These are phyloP conservation scores for Chamaecyparis obtusa DNA, from an alignment of 75 land plant genomes.

Conservation along the genomic window DNA sequence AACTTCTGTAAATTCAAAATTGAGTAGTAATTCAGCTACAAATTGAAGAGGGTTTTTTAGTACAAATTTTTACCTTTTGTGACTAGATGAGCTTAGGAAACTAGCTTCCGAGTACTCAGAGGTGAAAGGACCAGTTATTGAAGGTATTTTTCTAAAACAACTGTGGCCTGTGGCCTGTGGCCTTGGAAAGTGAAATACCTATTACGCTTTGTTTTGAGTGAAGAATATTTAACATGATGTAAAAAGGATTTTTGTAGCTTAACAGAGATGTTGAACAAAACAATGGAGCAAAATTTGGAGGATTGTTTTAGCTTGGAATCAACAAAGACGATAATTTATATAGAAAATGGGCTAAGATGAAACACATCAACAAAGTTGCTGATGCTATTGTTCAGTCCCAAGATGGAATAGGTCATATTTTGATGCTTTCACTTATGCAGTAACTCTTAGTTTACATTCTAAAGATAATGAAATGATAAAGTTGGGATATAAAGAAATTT, in stretches of 20 bases:
- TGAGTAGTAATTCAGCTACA: no score
- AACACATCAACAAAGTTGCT: not conserved
- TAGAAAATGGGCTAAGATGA: constrained; percentile 31
- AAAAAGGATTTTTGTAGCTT: not conserved
- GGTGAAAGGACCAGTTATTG: constrained; percentile 40
- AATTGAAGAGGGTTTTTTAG: no score
- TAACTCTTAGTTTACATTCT: not conserved
- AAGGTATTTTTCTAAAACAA: constrained; percentile 23
- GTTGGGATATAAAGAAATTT: no score
- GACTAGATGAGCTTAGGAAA: constrained; percentile 22
- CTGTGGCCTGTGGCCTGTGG: not conserved
- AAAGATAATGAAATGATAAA: no score
- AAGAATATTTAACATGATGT: not conserved
- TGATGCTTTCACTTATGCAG: not conserved
- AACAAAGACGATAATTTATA: constrained; percentile 29
- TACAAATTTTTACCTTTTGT: no score
- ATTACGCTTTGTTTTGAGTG: not conserved
- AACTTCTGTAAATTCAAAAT: not conserved
- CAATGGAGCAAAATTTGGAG: constrained; percentile 21
- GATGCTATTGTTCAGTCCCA: constrained; percentile 26
- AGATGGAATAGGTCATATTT: not conserved
- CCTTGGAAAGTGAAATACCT: constrained; percentile 1
- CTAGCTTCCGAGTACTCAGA: constrained; percentile 40
- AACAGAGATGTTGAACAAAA: constrained; percentile 45
- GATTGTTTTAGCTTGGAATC: constrained; percentile 39